Conservation (phyloP, 805 yeast species). For the Kluyveromyces aestuarii region DNA sequence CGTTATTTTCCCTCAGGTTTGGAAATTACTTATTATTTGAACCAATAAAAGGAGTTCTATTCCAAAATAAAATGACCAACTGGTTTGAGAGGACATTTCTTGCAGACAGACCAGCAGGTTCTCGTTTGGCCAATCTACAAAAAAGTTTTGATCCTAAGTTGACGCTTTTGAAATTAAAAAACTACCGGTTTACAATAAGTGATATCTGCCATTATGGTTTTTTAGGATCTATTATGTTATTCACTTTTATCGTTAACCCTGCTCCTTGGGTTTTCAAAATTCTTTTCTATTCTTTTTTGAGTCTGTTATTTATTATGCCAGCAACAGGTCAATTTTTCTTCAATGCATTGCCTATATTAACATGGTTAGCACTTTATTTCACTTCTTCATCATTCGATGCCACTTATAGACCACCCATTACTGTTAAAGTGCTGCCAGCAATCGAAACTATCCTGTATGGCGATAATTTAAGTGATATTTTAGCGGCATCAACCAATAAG, state of each 20-base stretch:
- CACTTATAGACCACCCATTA: constrained; percentile 75
- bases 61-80: constrained; percentile 13
- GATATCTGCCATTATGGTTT: constrained; percentile 49
- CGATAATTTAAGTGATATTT: constrained; percentile 74
- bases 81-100: constrained; percentile 44
- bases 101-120: constrained; percentile 42
- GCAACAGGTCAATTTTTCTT: constrained; percentile 76
- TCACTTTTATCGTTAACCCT: constrained; percentile 52
- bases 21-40: constrained; percentile 2
- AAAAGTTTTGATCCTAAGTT: constrained; percentile 39
- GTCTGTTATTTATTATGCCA: constrained; percentile 52
- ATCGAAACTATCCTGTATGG: constrained; percentile 89
- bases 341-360: constrained; percentile 70
- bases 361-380: constrained; percentile 82
- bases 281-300: constrained; percentile 30
- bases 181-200: constrained; percentile 33
- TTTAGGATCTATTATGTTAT: constrained; percentile 41
- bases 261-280: constrained; percentile 36
- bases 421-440: constrained; percentile 82
- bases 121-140: constrained; percentile 41
- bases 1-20: background rate
- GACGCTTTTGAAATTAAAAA: constrained; percentile 34
- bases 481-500: constrained; percentile 62
- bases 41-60: constrained; percentile 1
- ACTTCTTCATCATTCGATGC: constrained; percentile 67